These are phyloP conservation scores for Xylaria sp. DNA, from an alignment of 2,329 filamentous ascomycete genomes.

Conservation along the genomic window DNA sequence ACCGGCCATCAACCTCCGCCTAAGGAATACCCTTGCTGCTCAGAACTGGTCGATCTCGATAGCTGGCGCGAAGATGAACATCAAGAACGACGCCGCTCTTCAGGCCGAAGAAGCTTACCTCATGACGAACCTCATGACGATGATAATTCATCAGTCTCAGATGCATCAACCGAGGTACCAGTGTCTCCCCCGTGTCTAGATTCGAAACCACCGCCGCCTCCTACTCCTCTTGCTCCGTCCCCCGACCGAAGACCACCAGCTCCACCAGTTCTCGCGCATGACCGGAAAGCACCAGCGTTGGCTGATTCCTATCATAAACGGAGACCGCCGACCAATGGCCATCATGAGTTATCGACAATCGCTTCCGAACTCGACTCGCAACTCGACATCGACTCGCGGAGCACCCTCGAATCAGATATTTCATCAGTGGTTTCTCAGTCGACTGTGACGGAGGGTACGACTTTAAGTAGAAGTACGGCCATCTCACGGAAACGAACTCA, in stretches of 20 bases:
- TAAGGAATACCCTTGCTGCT: conserved; percentile 52
- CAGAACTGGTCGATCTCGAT: conserved; percentile 41
- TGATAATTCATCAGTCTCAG: conserved; percentile 36
- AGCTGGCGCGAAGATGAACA: conserved; percentile 35
- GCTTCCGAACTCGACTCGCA: conserved; percentile 52
- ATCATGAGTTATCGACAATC: conserved; percentile 61
- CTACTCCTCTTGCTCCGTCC: not conserved
- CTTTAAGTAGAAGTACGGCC: conserved; percentile 50
- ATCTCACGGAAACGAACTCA: conserved; percentile 51
- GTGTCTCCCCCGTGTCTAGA: conserved; percentile 26
- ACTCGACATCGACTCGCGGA: conserved; percentile 48
- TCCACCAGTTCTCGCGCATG: not conserved
- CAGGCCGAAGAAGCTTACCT: conserved; percentile 38
- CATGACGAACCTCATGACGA: conserved; percentile 41
- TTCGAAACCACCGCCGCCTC: conserved; percentile 49
- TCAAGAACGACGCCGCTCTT: conserved; percentile 36
- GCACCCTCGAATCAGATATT: conserved; percentile 51
- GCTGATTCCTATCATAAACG: conserved; percentile 30
- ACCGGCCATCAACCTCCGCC: conserved; percentile 49
- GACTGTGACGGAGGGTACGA: conserved; percentile 57
- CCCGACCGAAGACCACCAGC: not conserved
- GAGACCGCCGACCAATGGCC: conserved; percentile 56
- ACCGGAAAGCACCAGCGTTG: conserved; percentile 7
- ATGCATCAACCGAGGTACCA: conserved; percentile 32
- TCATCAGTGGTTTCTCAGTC: conserved; percentile 53